Conservation (phyloP, 1,284 basidiomycete genomes). For the Peniophora sp. region DNA sequence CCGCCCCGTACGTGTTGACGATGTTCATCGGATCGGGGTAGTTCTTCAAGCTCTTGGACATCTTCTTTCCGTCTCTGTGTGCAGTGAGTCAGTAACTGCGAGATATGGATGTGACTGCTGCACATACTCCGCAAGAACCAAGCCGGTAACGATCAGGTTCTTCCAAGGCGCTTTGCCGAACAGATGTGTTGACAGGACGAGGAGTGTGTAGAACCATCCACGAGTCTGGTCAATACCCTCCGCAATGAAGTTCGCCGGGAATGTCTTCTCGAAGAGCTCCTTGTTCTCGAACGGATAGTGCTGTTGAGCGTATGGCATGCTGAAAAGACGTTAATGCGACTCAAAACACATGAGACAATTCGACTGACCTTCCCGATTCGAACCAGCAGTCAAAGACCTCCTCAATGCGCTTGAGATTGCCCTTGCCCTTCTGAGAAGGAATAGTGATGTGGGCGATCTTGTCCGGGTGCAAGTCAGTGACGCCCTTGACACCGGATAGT, state of each 20-base stretch:
- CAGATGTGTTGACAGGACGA: slow-evolving; percentile 92
- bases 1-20: slow-evolving; percentile 91
- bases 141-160: slow-evolving; percentile 94
- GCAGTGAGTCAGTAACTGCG: neutral
- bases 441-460: slow-evolving; percentile 96
- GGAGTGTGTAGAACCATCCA: slow-evolving; percentile 99
- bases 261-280: slow-evolving; percentile 76
- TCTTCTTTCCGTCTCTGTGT: slow-evolving; percentile 93
- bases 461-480: slow-evolving; percentile 93
- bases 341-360: neutral
- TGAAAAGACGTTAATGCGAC: slow-evolving; percentile 21
- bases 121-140: slow-evolving; percentile 87
- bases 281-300: slow-evolving; percentile 99
- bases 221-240: slow-evolving; percentile 96
- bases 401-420: slow-evolving; percentile 80
- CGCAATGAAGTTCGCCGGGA: slow-evolving; percentile 97
- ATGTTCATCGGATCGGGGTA: slow-evolving; percentile 96
- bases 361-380: slow-evolving; percentile 86
- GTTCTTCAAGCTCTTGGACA: slow-evolving; percentile 98
- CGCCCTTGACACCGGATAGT: slow-evolving; percentile 79
- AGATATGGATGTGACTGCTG: slow-evolving; percentile 1
- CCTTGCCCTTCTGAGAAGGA: slow-evolving; percentile 88
- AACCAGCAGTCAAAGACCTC: slow-evolving; percentile 99
- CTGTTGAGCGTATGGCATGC: slow-evolving; percentile 97
- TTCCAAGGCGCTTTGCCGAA: slow-evolving; percentile 96